These are phyloP conservation scores for Rhytidiadelphus loreus DNA, from an alignment of 225 moss, liverwort and hornwort species.

Conservation along the genomic window DNA sequence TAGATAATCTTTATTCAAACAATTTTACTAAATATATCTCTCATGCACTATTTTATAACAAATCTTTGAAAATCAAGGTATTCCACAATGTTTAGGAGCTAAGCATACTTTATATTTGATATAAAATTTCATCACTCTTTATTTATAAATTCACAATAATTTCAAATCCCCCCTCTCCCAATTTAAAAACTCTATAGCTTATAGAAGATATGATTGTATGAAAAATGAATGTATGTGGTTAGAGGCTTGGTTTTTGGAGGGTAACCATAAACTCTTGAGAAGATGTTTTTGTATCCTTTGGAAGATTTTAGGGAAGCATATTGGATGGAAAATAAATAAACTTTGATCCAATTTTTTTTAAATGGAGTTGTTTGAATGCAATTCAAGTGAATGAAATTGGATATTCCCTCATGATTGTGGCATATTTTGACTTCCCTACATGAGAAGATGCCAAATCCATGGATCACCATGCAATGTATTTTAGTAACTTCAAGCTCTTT, in stretches of 20 bases:
- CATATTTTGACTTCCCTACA: background rate
- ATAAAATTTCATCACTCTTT: background rate
- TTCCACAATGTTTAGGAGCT: too few relatives aligned
- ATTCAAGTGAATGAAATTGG: background rate
- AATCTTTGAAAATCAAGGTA: background rate
- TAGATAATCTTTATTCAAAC: too few relatives aligned
- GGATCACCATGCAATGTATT: background rate
- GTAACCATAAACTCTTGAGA: too few relatives aligned
- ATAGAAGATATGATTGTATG: background rate
- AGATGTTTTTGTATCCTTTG: too few relatives aligned
- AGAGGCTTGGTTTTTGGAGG: rapidly evolving
- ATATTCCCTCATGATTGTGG: background rate
- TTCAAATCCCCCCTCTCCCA: rapidly evolving
- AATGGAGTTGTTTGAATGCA: too few relatives aligned
- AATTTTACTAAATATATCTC: too few relatives aligned
- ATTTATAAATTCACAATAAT: background rate
- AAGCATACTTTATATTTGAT: background rate
- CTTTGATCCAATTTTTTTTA: too few relatives aligned
- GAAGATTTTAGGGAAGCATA: too few relatives aligned
- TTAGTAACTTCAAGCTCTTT: background rate
- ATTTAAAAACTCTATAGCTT: background rate
- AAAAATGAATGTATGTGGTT: background rate
- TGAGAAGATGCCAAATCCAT: background rate
- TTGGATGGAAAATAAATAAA: too few relatives aligned
- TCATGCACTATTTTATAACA: rapidly evolving